Evolutionary conservation across 371 early-diverging fungal genomes (phyloP), one percentile per base, ranked within the genome.

Genomic region (Cokeromyces recurvatus): DNA sequence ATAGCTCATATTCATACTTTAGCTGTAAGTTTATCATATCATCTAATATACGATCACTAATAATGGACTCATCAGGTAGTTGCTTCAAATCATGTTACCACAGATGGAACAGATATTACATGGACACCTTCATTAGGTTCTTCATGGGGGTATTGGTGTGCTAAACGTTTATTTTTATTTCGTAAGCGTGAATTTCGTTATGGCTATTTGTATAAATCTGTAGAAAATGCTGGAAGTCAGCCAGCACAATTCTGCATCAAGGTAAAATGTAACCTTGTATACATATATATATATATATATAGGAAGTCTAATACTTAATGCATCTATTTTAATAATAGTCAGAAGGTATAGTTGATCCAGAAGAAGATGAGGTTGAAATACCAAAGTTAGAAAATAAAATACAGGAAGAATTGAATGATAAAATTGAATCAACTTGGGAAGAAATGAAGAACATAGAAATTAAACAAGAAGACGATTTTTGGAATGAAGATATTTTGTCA

Each of bases 1-100:
- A 15, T 77, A n/a, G 82, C 82, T 0, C 65, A 64, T 21, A 32
- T 52, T 11, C 32, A 57, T 32, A 46, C 55, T 11, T 32, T 78
- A 11, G 74, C 74, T 15, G 82, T 75, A 60, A 39, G 63, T 58
- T 22, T 7, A 3, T 22, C 20, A 38, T 6, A 5, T 20, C 3
- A 20, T 6, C 6, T 19, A n/a, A 34, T 4, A n/a, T 11, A 11
- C 5, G 7, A 27, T 27, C 17, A 16, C 17, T 43, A 17, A 15
- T 16, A 31, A 8, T 11, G 17, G 19, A 11, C 5, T 12, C 7
- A 21, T n/a, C 45, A 55, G 49, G 29, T 50, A 0, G 59, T 53
- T 1, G 54, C 38, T n/a, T 38, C 53, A 16, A 53, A 59, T 29
- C 53, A 53, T 49, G 53, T 59, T 23, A 49, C 59, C 24, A 24